Base-by-base conservation (phyloP, 2,329 filamentous ascomycete genomes). In the Monilinia laxa region DNA sequence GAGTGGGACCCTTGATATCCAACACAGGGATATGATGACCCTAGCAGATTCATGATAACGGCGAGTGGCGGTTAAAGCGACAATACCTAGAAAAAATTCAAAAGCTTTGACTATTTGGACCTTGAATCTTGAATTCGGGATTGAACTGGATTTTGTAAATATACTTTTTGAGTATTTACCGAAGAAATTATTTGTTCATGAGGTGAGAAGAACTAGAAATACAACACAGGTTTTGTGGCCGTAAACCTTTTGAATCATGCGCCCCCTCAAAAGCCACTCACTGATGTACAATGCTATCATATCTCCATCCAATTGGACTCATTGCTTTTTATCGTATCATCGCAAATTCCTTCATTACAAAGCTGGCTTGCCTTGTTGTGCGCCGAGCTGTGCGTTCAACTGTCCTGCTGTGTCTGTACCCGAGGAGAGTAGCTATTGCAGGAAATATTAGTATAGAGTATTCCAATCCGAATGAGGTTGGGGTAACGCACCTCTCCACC, bases 401-500 rank as follows among this genome's bases (percentile, higher is more conserved):
- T 69, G 66, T 49, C 67, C 69, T 47, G 72, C 71, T 9, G 73
- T 70, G 35, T 51, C 65, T 28, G 70, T 67, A 47, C 70, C 70
- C 57, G 70, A 57, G 20, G 67, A 69, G 45, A 75, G 70, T 55
- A 76, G 71, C 73, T 75, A 58, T 40, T 38, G 54, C 55, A 11
- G 20, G 52, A 42, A 10, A n/a, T 49, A 25, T 71, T 65, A 73
- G 68, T 52, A 69, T 40, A 23, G 18, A 42, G 11, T 18, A 28
- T 51, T 1, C 25, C 20, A 40, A 23, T 42, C 11, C 10, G 28
- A 28, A 45, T 54, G n/a, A 4, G 35, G 4, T 47, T 25, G 40
- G 55, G 47, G 40, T 12, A 40, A 68, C 70, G 59, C 72, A 89
- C 87, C 83, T 97, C 92, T 77, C 90, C 89, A 70, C 92, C 92